Evolutionary conservation across 1,284 basidiomycete genomes (phyloP), one percentile per base, ranked within the genome.

Genomic region (Ceratobasidium papillatum): DNA sequence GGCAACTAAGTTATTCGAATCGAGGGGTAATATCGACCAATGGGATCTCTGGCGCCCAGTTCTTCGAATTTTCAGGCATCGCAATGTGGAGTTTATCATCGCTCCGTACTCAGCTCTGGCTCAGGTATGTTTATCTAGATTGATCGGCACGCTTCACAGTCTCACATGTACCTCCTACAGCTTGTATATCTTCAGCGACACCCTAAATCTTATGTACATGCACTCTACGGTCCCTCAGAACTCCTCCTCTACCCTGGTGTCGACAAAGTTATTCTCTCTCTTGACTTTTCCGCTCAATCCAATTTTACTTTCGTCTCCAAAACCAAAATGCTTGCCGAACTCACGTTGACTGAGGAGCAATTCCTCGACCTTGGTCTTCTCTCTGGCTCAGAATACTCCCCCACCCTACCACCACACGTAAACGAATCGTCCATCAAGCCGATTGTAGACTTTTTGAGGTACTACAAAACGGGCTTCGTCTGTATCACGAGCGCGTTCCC

Each of bases 31-130:
- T 76, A 81, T 92, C 72, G 85, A 87, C 75, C 92, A 94, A 79
- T 94, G 91, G 87, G 97, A 99, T 83, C 86, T 99, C 27, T 94
- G 98, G 89, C 90, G 96, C 79, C 90, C 94, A 84, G 91, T 99
- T 19, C 85, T 98, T 78, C 88, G 96, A 74, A 93, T 97, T 76
- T 98, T 99, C 83, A 91, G 95, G 81, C 94, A 98, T 83, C 87
- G 97, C 54, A 94, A 95, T 79, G 95, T 98, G 77, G 97, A 99
- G 84, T 99, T 96, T 81, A 87, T 99, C 59, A 90, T 99, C 77
- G 96, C 98, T 47, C 97, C 97, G 9, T 99, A 99, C 83, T 86
- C 95, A 64, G 91, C 95, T 52, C 94, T 93, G 88, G 94, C 96
- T 54, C 97, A 98, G 88, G 95, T 96, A 75, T 80, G 82, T 47